Base-by-base conservation (phyloP, 352 stramenopile genomes). In the Thalassiosira tumida region DNA sequence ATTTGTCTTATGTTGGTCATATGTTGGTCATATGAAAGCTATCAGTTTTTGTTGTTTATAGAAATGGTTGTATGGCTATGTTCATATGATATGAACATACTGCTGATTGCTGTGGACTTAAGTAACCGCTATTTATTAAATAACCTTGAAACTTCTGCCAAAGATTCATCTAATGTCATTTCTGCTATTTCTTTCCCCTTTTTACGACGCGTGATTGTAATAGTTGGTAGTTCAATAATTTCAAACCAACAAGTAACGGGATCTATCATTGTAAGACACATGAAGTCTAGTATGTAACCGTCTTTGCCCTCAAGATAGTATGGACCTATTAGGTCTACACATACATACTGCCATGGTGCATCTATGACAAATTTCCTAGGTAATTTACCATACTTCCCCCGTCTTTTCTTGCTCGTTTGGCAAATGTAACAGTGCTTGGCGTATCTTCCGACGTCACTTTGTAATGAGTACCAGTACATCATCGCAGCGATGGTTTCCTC, bases 391-490 rank as follows among this genome's bases (percentile, higher is more conserved):
- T 59, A 59, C 21, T 59, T 59, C 47, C 21, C 10, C 21, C 21
- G 10, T 21, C 47, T 59, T 59, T 59, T 59, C 47, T 59, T 59
- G 47, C 47, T 21, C 10, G 10, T 59, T 59, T 59, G 47, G 21
- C 47, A 59, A 59, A 10, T 59, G 10, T 59, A 21, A 21, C 47
- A 59, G 21, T 59, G 47, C 47, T 59, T 59, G 47, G 47, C 21
- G 47, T 59, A 21, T 59, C 47, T 59, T 21, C 47, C 21, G 21
- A 35, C 51, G 72, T 7, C 76, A 69, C 26, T 80, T 74, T 2
- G 82, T 76, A 65, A 82, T 67, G n/a, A 47, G 33, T 31, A 29
- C 10, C 35, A 94, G 80, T 33, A 67, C 64, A n/a, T 75, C 26
- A 50, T 73, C 43, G 62, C 69, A 43, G n/a, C 38, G 24, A 88